These are phyloP conservation scores for Xylariaceae sp. DNA, from an alignment of 2,329 filamentous ascomycete genomes.

Conservation along the genomic window DNA sequence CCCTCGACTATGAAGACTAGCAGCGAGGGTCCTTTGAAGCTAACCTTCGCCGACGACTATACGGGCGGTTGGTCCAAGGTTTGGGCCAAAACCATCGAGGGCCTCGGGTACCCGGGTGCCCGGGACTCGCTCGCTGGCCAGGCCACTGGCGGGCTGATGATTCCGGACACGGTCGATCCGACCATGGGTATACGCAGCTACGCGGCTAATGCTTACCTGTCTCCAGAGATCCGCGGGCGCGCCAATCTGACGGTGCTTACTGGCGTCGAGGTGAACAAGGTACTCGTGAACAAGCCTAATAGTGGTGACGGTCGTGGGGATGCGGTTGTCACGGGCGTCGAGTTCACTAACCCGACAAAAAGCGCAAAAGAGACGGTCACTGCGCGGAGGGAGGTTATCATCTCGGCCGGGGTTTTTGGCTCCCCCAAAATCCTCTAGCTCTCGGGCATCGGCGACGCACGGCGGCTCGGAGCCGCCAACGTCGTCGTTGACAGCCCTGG, in stretches of 20 bases:
- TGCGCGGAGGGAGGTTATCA: conserved; percentile 11
- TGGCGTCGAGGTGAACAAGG: too few relatives aligned
- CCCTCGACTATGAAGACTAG: not conserved
- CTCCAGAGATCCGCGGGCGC: conserved; percentile 10
- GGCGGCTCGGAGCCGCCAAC: not conserved
- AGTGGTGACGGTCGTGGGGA: not conserved
- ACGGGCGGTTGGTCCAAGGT: not conserved
- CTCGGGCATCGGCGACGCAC: conserved; percentile 8
- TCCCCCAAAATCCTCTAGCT: conserved; percentile 8
- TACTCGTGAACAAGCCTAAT: conserved; percentile 1
- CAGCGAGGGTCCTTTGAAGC: not conserved
- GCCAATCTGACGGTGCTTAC: conserved; percentile 33
- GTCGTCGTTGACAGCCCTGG: conserved; percentile 6
- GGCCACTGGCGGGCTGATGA: conserved; percentile 10
- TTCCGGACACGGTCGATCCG: conserved; percentile 30
- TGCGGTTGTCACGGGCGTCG: conserved; percentile 27
- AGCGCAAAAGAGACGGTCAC: not conserved
- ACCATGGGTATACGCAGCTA: conserved; percentile 31
- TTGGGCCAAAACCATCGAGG: not conserved
- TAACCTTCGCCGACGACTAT: not conserved
- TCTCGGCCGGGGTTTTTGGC: conserved; percentile 1
- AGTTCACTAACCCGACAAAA: not conserved
- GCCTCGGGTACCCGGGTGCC: too few relatives aligned
- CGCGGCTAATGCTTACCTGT: conserved; percentile 29
- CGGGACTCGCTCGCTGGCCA: conserved; percentile 8